Percentiles rank a stretch among this genome's conserved stretches.
Evolutionary conservation across 176 grass and related monocot species (phyloP).

Genomic region (Poa pratensis): DNA sequence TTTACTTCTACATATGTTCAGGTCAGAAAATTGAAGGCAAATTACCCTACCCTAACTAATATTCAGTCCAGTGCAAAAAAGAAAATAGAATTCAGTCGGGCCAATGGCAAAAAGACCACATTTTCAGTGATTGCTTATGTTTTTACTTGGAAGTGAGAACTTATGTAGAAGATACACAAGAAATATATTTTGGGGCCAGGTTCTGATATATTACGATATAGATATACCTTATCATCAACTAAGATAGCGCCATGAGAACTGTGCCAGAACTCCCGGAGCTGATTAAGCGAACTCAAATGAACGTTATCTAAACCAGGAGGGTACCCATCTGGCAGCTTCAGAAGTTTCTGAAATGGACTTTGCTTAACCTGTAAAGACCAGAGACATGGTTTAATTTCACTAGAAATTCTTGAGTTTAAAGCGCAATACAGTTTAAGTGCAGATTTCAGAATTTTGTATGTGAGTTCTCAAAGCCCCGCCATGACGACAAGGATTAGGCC

Average conservation of each 20-base stretch:
- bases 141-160: not conserved
- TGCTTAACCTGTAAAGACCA: conserved; percentile 55
- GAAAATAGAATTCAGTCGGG: conserved; percentile 25
- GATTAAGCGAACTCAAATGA: conserved; percentile 68
- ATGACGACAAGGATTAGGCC: not conserved
- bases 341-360: conserved; percentile 54
- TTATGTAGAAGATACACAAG: conserved; percentile 11
- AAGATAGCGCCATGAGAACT: conserved; percentile 69
- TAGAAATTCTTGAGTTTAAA: conserved; percentile 31
- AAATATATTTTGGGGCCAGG: not conserved
- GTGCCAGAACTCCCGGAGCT: conserved; percentile 82
- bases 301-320: conserved; percentile 64
- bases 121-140: not conserved
- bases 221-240: conserved; percentile 74
- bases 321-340: conserved; percentile 66
- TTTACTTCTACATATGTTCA: not conserved
- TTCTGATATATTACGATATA: conserved; percentile 32
- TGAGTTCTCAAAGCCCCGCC: not conserved
- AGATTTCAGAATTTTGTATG: not conserved
- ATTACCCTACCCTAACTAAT: not conserved
- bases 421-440: conserved; percentile 4
- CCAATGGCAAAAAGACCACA: not conserved
- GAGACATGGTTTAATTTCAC: conserved; percentile 29
- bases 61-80: conserved; percentile 19
- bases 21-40: not conserved